phyloP scores from a whole-genome alignment of 2,329 filamentous ascomycete species.

The Orbilia oligospora region DNA sequence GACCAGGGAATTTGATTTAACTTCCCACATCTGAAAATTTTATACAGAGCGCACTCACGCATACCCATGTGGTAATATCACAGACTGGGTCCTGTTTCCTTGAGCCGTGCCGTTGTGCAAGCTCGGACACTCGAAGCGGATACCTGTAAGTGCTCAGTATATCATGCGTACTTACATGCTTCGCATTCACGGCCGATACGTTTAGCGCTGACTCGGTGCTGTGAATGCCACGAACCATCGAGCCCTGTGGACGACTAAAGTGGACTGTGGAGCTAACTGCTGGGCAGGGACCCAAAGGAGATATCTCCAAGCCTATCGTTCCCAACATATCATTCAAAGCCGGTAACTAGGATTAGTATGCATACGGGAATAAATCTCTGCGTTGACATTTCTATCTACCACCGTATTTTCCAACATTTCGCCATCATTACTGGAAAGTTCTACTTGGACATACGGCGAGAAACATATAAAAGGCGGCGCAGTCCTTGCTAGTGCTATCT shows the following conservation, averaged over 20 bases:
- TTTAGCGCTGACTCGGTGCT: constrained; percentile 57
- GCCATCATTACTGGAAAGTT: constrained; percentile 11
- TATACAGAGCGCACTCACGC: constrained; percentile 37
- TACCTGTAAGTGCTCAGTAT: constrained; percentile 24
- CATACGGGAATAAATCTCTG: constrained; percentile 44
- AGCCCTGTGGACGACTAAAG: constrained; percentile 20
- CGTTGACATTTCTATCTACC: constrained; percentile 12
- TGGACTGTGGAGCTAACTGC: constrained; percentile 24
- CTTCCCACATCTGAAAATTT: constrained; percentile 23
- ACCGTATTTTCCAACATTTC: constrained; percentile 14
- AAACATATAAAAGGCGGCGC: constrained; percentile 44
- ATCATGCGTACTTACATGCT: constrained; percentile 26
- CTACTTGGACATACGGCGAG: not conserved
- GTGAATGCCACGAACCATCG: constrained; percentile 26
- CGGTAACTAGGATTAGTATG: constrained; percentile 29
- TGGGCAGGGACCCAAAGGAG: constrained; percentile 30
- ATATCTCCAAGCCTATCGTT: constrained; percentile 35
- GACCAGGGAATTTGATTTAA: constrained; percentile 28
- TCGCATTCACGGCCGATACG: constrained; percentile 50
- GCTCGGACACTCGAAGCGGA: constrained; percentile 42
- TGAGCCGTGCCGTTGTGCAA: constrained; percentile 44
- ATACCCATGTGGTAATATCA: not conserved
- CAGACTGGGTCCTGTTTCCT: constrained; percentile 20
- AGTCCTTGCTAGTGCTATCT: constrained; percentile 11
- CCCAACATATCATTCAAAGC: constrained; percentile 25